phyloP scores from a whole-genome alignment of 148 eudicot genomes.

The Arbutus unedo region DNA sequence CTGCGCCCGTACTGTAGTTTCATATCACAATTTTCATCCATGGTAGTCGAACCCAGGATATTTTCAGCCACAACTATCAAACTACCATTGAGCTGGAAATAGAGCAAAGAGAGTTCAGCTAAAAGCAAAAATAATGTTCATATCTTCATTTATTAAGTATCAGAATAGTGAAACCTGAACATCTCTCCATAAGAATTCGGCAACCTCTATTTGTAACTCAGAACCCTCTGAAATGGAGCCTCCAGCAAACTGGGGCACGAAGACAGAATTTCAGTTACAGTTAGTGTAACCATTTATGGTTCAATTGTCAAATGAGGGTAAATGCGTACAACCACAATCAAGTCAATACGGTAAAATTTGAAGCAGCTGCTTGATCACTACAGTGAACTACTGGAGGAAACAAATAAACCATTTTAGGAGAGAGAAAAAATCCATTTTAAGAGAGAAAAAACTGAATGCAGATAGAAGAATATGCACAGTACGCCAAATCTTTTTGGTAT shows the following conservation, averaged over 20 bases:
- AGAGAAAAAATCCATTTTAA: neutral
- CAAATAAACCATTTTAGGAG: neutral
- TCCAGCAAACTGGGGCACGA: conserved; percentile 57
- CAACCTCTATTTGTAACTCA: conserved; percentile 87
- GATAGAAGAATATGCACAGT: neutral
- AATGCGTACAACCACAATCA: conserved; percentile 7
- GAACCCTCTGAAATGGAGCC: conserved; percentile 90
- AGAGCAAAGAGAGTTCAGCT: conserved; percentile 31
- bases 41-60: conserved; percentile 54
- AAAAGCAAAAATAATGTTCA: conserved; percentile 8
- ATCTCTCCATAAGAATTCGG: conserved; percentile 83
- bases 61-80: conserved; percentile 71
- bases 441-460: neutral
- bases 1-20: conserved; percentile 79
- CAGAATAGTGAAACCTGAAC: conserved; percentile 61
- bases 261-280: neutral
- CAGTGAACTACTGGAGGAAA: neutral
- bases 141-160: neutral
- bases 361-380: neutral
- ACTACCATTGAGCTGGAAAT: conserved; percentile 80
- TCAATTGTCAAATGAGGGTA: neutral
- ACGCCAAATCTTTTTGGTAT: neutral
- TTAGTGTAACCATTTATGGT: conserved; percentile 1
- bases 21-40: conserved; percentile 47
- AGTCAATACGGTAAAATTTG: neutral